Base-by-base conservation (phyloP, 352 stramenopile genomes). In the Pythium dissotocum region DNA sequence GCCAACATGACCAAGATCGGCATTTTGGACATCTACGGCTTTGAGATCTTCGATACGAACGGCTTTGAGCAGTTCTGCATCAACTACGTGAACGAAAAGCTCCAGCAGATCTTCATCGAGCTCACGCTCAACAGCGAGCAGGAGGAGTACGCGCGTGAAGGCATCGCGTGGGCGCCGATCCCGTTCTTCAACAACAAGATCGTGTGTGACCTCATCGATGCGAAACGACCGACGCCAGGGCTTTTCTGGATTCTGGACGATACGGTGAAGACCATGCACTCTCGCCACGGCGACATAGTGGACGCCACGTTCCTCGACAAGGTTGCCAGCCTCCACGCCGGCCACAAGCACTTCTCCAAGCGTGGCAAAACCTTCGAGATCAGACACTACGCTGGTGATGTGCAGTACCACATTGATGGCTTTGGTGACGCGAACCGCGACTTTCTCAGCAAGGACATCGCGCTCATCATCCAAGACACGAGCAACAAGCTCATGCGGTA, bases 11-110 rank as follows among this genome's bases (percentile, higher is more conserved):
- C 78, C 18, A 95, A 74, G 58, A 89, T 98, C 70, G 92, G 94
- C 54, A 96, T 99, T 35, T 77, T 98, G 40, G 97, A 99, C 71
- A 98, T 99, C 63, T 99, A 98, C 71, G 95, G 97, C 1, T 99
- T 99, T 81, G 97, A 99, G 72, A 91, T 91, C 24, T 98, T 98
- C 63, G 80, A 97, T 56, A 89, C 89, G 42, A 99, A 99, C 71
- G 90, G 84, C 16, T 98, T 98, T 71, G 93, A 98, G 71, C 95
- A 99, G 71, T 95, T 98, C 49, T 98, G 93, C 65, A 98, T 98
- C 85, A 98, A 98, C 75, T 98, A 96, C 57, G 91, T 94, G 56
- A 98, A 98, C 75, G 93, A 98, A 65, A 98, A 97, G 73, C 81
- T 98, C 44, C 93, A 98, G 76, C 87, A 94, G 55, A 88, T 96